phyloP scores from a whole-genome alignment of 371 early-diverging fungal species.

The Circinella minor region DNA sequence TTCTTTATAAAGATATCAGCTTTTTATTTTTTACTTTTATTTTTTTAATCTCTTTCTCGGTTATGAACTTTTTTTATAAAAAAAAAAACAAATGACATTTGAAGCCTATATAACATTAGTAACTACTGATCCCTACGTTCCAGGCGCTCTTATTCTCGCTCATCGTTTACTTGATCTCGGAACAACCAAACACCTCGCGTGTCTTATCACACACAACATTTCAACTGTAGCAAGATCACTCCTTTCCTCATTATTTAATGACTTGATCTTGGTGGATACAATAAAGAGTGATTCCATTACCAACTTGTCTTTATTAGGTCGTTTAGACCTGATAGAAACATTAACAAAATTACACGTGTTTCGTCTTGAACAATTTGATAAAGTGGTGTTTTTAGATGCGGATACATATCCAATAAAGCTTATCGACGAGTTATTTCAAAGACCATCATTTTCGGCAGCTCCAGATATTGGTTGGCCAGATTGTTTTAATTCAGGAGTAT shows the following conservation, averaged over 20 bases:
- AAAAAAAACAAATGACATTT: no score
- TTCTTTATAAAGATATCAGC: no score
- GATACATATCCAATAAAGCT: constrained; percentile 82
- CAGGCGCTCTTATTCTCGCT: constrained; percentile 85
- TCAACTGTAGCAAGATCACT: constrained; percentile 38
- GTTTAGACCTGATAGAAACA: constrained; percentile 89
- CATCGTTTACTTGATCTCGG: constrained; percentile 73
- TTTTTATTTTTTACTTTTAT: no score
- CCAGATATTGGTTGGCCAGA: constrained; percentile 93
- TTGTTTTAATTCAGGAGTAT: constrained; percentile 96
- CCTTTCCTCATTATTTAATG: constrained; percentile 62
- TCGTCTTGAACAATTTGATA: constrained; percentile 65
- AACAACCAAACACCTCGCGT: constrained; percentile 69
- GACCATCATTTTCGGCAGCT: constrained; percentile 79
- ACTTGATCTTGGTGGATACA: constrained; percentile 68
- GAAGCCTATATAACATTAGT: constrained; percentile 79
- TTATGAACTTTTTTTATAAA: no score
- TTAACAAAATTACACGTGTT: constrained; percentile 91
- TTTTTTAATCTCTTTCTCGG: no score
- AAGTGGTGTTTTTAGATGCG: constrained; percentile 89
- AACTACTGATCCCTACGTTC: constrained; percentile 78
- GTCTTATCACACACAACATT: constrained; percentile 72
- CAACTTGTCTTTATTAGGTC: constrained; percentile 78
- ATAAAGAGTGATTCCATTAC: constrained; percentile 24
- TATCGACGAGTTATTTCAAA: constrained; percentile 83